These are phyloP conservation scores for Irpex lacteus DNA, from an alignment of 1,284 basidiomycete species.

Conservation along the genomic window DNA sequence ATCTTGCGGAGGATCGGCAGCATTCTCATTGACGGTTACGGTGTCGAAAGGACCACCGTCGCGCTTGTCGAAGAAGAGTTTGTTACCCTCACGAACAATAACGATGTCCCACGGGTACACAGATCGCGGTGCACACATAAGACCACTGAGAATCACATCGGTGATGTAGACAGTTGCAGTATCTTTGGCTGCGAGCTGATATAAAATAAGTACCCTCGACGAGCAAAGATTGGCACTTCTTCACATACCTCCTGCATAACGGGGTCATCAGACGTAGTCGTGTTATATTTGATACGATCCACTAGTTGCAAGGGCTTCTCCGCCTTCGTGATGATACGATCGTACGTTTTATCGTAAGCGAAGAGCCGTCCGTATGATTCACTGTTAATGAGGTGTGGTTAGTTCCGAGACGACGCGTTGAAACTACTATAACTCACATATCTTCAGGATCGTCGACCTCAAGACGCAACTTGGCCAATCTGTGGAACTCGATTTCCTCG, in stretches of 20 bases:
- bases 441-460: conserved; percentile 91
- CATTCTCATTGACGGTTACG: conserved; percentile 99
- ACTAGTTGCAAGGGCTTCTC: conserved; percentile 89
- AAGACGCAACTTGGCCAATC: conserved; percentile 87
- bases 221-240: not conserved
- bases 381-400: conserved; percentile 36
- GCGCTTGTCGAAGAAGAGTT: conserved; percentile 97
- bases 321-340: conserved; percentile 92
- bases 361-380: conserved; percentile 89
- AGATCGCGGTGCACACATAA: conserved; percentile 95
- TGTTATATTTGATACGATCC: conserved; percentile 97
- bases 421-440: conserved; percentile 52
- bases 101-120: conserved; percentile 99
- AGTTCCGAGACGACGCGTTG: conserved; percentile 1
- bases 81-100: conserved; percentile 89
- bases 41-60: conserved; percentile 97
- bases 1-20: conserved; percentile 92
- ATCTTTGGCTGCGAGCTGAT: conserved; percentile 74
- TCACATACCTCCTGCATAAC: conserved; percentile 79
- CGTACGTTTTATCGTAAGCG: conserved; percentile 94
- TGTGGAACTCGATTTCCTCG: conserved; percentile 97
- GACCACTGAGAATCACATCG: conserved; percentile 92
- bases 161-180: conserved; percentile 90
- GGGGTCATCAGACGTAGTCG: conserved; percentile 96
- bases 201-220: not conserved